These are phyloP conservation scores for Annona squamosa DNA, from an alignment of 164 flowering plant genomes.

Conservation along the genomic window DNA sequence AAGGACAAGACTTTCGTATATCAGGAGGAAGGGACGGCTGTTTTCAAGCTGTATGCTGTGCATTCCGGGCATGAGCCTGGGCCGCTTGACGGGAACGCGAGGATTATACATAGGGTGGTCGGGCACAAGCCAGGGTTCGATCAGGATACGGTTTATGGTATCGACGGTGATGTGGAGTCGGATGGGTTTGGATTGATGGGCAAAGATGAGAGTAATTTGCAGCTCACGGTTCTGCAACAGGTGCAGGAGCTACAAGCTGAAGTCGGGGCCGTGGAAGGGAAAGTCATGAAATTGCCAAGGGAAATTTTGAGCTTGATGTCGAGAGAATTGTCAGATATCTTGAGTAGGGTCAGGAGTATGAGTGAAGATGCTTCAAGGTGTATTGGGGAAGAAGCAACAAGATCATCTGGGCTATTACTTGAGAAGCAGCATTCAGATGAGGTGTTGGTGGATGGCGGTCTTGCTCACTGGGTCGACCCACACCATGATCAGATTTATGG, in stretches of 20 bases:
- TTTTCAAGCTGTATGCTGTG: constrained; percentile 89
- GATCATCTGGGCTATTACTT: constrained; percentile 39
- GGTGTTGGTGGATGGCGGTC: constrained; percentile 62
- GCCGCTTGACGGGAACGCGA: constrained; percentile 93
- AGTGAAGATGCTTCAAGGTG: constrained; percentile 55
- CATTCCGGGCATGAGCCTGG: constrained; percentile 99
- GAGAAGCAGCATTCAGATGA: constrained; percentile 62
- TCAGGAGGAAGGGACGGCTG: constrained; percentile 86
- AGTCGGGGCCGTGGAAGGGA: constrained; percentile 63
- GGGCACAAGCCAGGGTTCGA: constrained; percentile 78
- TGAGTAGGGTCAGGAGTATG: constrained; percentile 52
- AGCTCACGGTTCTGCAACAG: constrained; percentile 58
- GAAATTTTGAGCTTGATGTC: constrained; percentile 60
- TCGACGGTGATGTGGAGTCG: constrained; percentile 61
- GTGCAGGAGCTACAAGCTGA: constrained; percentile 68
- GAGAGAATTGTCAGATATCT: constrained; percentile 57
- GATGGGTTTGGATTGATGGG: constrained; percentile 53
- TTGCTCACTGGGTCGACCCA: constrained; percentile 66
- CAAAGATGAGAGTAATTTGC: constrained; percentile 58
- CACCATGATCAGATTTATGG: constrained; percentile 56
- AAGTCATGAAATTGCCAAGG: constrained; percentile 45
- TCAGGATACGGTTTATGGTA: constrained; percentile 63
- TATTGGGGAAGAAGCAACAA: constrained; percentile 52
- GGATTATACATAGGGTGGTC: constrained; percentile 90
- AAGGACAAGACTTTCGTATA: constrained; percentile 94